Evolutionary conservation across 192 early-diverging fungal genomes (phyloP), one percentile per base, ranked within the genome.

Genomic region (Podila epigama): DNA sequence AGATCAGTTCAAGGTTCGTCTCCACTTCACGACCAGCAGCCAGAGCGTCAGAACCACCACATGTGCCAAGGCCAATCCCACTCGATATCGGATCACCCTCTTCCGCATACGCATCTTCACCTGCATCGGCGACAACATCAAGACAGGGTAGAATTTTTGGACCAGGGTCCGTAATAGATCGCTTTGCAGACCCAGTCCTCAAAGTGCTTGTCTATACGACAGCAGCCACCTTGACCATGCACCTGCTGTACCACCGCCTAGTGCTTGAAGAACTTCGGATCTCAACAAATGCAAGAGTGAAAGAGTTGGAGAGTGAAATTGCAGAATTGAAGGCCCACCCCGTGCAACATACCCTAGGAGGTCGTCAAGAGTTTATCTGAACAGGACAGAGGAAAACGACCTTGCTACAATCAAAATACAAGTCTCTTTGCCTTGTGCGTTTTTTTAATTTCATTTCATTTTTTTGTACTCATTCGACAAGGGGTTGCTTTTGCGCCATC

Each of bases 301-400:
- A 39, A 20, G 73, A 77, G 8, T 66, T 77, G 34, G 73, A 77
- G 27, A 50, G 51, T 1, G 73, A 77, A 25, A 77, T 77, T 25
- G 50, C 60, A 33, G 22, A 35, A 2, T 25, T 77, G 12, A 77
- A 68, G 54, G 33, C 27, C 4, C 53, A 58, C 0, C 29, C 70
- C 33, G 61, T 77, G 1, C 53, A 77, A 28, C 73, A 77, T 37
- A 34, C 73, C 11, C 9, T 64, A 5, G 73, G 73, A 33, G 73
- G 73, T 41, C 73, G 73, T 27, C 58, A 61, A 32, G 73, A 77
- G 66, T 77, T 77, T 68, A 42, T 77, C 13, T 77, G 56, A 50
- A 35, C 9, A 54, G 10, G 25, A 54, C 15, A n/a, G n/a, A n/a
- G n/a, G n/a, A n/a, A n/a, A n/a, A n/a, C n/a, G n/a, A n/a, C n/a